Percentiles rank a stretch among this genome's conserved stretches.
Evolutionary conservation across 164 flowering plant species (phyloP).

Genomic region (Malania oleifera): DNA sequence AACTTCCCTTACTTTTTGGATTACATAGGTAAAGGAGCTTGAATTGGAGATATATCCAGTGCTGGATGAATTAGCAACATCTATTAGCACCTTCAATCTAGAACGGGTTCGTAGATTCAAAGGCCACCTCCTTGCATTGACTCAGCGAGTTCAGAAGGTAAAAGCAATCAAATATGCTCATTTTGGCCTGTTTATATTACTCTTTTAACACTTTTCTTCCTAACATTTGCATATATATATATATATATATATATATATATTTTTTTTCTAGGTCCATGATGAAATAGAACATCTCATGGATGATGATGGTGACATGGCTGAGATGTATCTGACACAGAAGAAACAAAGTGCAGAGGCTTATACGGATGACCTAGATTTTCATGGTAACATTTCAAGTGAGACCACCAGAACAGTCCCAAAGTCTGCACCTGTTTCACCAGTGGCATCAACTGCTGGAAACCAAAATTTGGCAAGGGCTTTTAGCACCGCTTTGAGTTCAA

Average conservation of each 20-base stretch:
- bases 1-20: not conserved
- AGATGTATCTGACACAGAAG: constrained; percentile 95
- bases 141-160: constrained; percentile 96
- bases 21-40: constrained; percentile 66
- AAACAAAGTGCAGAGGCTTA: constrained; percentile 58
- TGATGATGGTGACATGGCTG: constrained; percentile 99
- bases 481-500: constrained; percentile 50
- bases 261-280: constrained; percentile 67
- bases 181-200: not conserved
- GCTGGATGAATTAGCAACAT: constrained; percentile 77
- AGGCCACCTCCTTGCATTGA: constrained; percentile 88
- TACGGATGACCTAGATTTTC: constrained; percentile 29
- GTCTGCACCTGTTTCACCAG: constrained; percentile 91
- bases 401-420: constrained; percentile 29
- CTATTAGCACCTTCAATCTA: constrained; percentile 80
- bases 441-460: constrained; percentile 37
- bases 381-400: constrained; percentile 17
- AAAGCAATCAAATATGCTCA: not conserved
- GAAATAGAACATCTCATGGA: constrained; percentile 98
- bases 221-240: constrained; percentile 5
- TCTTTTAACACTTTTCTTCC: not conserved
- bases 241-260: constrained; percentile 3
- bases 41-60: constrained; percentile 88
- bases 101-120: constrained; percentile 91
- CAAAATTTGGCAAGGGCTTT: constrained; percentile 57